Conservation (phyloP, 2,329 filamentous ascomycete species). For the Mariannaea sp. region DNA sequence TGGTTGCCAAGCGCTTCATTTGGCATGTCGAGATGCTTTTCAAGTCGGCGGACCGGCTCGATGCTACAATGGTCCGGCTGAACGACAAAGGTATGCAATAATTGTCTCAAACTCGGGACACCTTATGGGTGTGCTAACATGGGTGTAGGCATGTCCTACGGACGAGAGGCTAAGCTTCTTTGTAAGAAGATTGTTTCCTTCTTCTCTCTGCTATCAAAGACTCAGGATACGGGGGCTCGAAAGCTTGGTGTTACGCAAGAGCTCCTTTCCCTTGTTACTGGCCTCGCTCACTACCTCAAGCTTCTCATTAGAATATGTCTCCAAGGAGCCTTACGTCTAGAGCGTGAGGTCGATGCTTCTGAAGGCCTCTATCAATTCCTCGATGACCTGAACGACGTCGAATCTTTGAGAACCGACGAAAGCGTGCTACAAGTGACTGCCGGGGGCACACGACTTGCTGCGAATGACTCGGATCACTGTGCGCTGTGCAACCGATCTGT, state of each 20-base stretch:
- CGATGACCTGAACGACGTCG: conserved; percentile 81
- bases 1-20: conserved; percentile 95
- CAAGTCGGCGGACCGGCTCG: conserved; percentile 82
- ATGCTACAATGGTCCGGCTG: conserved; percentile 69
- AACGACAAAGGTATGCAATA: conserved; percentile 72
- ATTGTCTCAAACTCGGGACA: neutral
- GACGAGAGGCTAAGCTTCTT: conserved; percentile 95
- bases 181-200: conserved; percentile 99
- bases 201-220: conserved; percentile 92
- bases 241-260: conserved; percentile 97
- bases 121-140: conserved; percentile 19
- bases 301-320: conserved; percentile 96
- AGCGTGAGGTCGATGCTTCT: conserved; percentile 76
- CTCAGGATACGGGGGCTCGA: conserved; percentile 85
- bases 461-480: conserved; percentile 84
- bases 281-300: conserved; percentile 95
- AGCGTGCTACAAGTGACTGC: conserved; percentile 68
- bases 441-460: conserved; percentile 69
- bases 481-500: conserved; percentile 81
- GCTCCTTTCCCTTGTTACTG: conserved; percentile 94
- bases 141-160: conserved; percentile 77
- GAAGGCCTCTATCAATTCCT: conserved; percentile 83
- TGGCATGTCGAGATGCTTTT: conserved; percentile 95
- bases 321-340: conserved; percentile 88
- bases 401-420: conserved; percentile 74